phyloP scores from a whole-genome alignment of 78 protist genomes.

The Polysphondylium violaceum region DNA sequence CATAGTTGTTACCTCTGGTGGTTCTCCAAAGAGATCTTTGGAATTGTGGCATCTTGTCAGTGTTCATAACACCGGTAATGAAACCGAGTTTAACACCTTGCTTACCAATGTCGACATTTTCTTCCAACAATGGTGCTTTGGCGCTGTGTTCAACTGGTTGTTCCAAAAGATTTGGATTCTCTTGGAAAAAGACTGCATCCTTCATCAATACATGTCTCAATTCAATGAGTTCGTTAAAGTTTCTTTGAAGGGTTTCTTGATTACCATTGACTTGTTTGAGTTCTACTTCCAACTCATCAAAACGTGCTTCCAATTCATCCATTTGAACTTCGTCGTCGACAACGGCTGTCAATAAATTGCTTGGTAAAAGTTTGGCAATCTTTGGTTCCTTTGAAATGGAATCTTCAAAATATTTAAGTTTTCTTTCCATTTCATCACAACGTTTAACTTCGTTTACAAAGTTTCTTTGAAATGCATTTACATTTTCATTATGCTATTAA shows the following conservation, averaged over 20 bases:
- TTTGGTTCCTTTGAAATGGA: slow-evolving; percentile 43
- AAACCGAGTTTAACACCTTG: slow-evolving; percentile 79
- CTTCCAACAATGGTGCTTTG: slow-evolving; percentile 40
- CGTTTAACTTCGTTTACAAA: slow-evolving; percentile 92
- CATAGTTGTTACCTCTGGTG: slow-evolving; percentile 91
- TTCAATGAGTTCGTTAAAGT: slow-evolving; percentile 83
- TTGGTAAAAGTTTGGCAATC: slow-evolving; percentile 19
- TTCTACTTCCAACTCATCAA: slow-evolving; percentile 83
- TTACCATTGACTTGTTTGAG: slow-evolving; percentile 82
- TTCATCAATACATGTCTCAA: slow-evolving; percentile 76
- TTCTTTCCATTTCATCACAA: slow-evolving; percentile 95
- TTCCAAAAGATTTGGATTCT: slow-evolving; percentile 69
- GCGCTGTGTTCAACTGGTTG: slow-evolving; percentile 28
- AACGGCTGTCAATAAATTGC: neutral
- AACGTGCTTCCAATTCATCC: slow-evolving; percentile 82
- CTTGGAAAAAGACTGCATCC: slow-evolving; percentile 85
- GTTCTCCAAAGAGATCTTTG: slow-evolving; percentile 94
- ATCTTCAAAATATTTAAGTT: slow-evolving; percentile 84
- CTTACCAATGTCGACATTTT: slow-evolving; percentile 41
- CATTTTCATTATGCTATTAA: slow-evolving; percentile 85
- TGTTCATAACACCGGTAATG: slow-evolving; percentile 86
- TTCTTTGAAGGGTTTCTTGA: slow-evolving; percentile 79
- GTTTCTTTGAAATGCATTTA: slow-evolving; percentile 89
- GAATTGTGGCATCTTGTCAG: slow-evolving; percentile 65
- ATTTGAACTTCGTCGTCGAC: slow-evolving; percentile 42